Evolutionary conservation across 768 basidiomycete genomes (phyloP), one percentile per base, ranked within the genome.

Genomic region (Boletus patriciae): DNA sequence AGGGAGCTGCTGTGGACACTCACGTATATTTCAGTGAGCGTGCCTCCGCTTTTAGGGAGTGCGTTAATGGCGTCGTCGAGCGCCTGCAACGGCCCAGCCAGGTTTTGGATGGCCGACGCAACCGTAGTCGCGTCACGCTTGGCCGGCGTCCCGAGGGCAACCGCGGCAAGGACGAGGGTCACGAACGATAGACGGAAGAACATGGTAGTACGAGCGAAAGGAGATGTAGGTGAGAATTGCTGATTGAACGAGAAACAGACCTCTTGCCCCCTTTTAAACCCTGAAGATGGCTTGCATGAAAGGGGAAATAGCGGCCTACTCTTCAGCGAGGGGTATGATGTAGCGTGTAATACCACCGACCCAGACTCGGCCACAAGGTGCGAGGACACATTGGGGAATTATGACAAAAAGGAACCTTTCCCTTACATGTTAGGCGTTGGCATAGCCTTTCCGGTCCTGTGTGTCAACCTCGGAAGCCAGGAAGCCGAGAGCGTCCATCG

Each of bases 101-200:
- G 1, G 0, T 0, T 0, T 2, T 34, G 0, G 15, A 66, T 21
- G 44, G 56, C 64, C 1, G 5, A 3, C 41, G 21, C 8, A 10
- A 64, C 29, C 37, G 29, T 4, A 4, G 3, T 5, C 2, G 6
- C n/a, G 47, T 46, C 52, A 42, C 58, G 65, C 50, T 47, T 57
- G 45, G 55, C 42, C 1, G 58, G 58, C n/a, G 37, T 38, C 10
- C 58, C 65, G 42, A 67, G 25, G 27, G 50, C 40, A n/a, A 36
- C 41, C 38, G 55, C 8, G 8, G 58, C 65, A 41, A 61, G 11
- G 44, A 54, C 2, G 38, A 65, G 58, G 6, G 36, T 44, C 37
- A 61, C 41, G 15, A 64, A 47, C 10, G 55, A 60, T 12, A 43
- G 46, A 33, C n/a, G 55, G n/a, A 64, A 34, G 40, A 50, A 31